Evolutionary conservation across 2,329 filamentous ascomycete species (phyloP).

Genomic region (Sclerotinia sclerotiorum): DNA sequence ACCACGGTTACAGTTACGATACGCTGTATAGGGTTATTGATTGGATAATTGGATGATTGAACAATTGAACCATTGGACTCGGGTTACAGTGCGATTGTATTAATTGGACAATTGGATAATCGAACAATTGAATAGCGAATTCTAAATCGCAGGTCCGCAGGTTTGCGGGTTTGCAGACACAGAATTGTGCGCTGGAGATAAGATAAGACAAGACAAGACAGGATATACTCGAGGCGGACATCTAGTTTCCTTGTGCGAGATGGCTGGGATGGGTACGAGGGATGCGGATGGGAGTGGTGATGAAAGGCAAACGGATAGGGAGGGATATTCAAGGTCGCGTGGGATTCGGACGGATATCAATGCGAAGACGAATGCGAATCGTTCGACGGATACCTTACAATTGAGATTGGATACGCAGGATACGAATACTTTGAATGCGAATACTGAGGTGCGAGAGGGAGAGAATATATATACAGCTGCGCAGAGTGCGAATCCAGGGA

Average conservation of each 20-base stretch:
- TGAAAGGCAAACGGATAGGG: background rate
- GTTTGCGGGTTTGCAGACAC: background rate
- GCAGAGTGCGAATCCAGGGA: background rate
- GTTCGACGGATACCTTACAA: background rate
- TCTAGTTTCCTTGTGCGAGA: no score
- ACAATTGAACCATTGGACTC: background rate
- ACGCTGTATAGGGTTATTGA: background rate
- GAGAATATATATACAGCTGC: background rate
- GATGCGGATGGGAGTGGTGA: no score
- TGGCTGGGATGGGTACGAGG: background rate
- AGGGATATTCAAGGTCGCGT: background rate
- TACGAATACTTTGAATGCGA: background rate
- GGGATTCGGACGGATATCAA: background rate
- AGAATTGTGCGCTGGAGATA: constrained; percentile 21
- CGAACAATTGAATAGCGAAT: background rate
- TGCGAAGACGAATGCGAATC: background rate
- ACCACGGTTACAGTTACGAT: no score
- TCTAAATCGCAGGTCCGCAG: background rate
- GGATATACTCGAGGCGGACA: background rate
- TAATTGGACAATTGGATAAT: background rate
- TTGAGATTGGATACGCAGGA: background rate
- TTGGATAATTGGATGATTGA: no score
- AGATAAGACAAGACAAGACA: background rate
- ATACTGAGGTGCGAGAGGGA: background rate
- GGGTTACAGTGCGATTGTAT: background rate